phyloP scores from a whole-genome alignment of 2,329 filamentous ascomycete species.

The Scleromitrula shiraiana region DNA sequence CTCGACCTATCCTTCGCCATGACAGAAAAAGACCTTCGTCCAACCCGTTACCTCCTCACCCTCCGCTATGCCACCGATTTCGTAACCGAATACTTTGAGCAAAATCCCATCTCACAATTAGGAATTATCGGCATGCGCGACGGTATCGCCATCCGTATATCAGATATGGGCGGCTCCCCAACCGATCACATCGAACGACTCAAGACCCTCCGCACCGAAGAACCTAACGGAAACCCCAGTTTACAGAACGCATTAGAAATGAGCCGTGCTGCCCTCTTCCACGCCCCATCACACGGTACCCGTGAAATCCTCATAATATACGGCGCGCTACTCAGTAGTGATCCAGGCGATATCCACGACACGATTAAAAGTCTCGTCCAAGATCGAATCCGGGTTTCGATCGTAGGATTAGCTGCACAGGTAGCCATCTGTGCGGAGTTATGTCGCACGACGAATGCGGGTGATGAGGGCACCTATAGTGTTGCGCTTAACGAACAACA shows the following conservation, averaged over 20 bases:
- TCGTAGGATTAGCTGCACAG: slow-evolving; percentile 86
- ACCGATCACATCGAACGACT: slow-evolving; percentile 78
- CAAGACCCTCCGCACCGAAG: slow-evolving; percentile 54
- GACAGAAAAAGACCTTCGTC: slow-evolving; percentile 88
- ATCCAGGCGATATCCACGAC: slow-evolving; percentile 91
- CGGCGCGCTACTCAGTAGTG: slow-evolving; percentile 80
- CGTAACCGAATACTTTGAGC: slow-evolving; percentile 91
- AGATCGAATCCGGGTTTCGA: slow-evolving; percentile 78
- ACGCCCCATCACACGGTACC: slow-evolving; percentile 88
- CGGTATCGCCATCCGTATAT: slow-evolving; percentile 76
- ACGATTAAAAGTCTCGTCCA: slow-evolving; percentile 72
- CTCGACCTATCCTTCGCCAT: slow-evolving; percentile 91
- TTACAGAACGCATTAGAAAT: slow-evolving; percentile 95
- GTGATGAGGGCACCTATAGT: slow-evolving; percentile 67
- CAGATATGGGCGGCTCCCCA: slow-evolving; percentile 86
- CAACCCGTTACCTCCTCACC: slow-evolving; percentile 75
- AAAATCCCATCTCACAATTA: slow-evolving; percentile 95
- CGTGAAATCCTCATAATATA: slow-evolving; percentile 88
- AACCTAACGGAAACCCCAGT: slow-evolving; percentile 68
- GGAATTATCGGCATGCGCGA: slow-evolving; percentile 90
- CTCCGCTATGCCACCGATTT: slow-evolving; percentile 81
- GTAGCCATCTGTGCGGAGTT: slow-evolving; percentile 89
- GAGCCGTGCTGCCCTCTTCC: slow-evolving; percentile 83
- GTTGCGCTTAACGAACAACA: slow-evolving; percentile 83
- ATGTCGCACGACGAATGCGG: slow-evolving; percentile 77